Percentiles rank a stretch among this genome's conserved stretches.
phyloP scores from a whole-genome alignment of 2,329 filamentous ascomycete genomes.

The Meredithiella fracta region DNA sequence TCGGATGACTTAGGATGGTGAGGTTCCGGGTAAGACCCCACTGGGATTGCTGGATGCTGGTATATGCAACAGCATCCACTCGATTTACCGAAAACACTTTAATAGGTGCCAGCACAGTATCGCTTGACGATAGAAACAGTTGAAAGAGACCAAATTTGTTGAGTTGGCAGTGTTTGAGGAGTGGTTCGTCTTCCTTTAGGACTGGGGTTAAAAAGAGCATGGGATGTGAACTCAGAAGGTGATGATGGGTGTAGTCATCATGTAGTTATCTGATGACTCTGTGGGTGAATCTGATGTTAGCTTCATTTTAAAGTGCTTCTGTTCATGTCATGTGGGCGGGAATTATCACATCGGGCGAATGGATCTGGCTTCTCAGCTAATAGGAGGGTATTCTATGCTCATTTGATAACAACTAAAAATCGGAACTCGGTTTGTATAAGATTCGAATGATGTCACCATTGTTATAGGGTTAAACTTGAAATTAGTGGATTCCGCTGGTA shows the following conservation, averaged over 20 bases:
- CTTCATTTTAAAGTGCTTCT: too few species aligned
- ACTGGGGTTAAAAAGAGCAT: background rate
- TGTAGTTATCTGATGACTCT: background rate
- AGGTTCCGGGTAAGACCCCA: background rate
- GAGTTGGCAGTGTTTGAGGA: too few species aligned
- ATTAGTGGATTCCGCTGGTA: background rate
- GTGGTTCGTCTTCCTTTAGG: too few species aligned
- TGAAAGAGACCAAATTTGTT: too few species aligned
- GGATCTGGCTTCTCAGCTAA: too few species aligned
- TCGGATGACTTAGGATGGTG: background rate
- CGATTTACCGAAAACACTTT: constrained; percentile 4
- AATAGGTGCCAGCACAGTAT: background rate
- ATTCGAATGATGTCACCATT: background rate
- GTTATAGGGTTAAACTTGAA: background rate
- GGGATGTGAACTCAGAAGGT: background rate
- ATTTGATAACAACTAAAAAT: too few species aligned
- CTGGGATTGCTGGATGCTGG: too few species aligned
- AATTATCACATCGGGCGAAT: too few species aligned
- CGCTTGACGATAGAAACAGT: too few species aligned
- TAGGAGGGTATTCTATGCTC: too few species aligned
- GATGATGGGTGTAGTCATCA: background rate
- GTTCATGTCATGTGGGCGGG: too few species aligned
- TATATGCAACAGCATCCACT: constrained; percentile 6
- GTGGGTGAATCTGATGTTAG: too few species aligned
- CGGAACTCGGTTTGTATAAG: background rate